These are phyloP conservation scores for Pseudogymnoascus verrucosus DNA, from an alignment of 2,329 filamentous ascomycete species.

Conservation along the genomic window DNA sequence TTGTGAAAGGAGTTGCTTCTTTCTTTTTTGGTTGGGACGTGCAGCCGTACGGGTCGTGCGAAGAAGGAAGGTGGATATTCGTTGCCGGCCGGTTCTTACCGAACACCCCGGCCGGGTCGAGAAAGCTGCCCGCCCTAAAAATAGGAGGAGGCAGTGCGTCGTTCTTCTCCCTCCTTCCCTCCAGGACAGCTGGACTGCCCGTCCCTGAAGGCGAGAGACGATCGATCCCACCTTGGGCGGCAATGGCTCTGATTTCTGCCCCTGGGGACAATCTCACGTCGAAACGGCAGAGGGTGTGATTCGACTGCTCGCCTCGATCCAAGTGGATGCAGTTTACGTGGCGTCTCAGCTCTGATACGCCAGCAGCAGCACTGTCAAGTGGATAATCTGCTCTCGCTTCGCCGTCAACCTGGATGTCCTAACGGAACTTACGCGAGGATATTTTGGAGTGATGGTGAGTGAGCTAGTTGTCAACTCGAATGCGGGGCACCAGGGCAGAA, in stretches of 20 bases:
- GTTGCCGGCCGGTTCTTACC: background rate
- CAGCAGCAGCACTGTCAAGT: background rate
- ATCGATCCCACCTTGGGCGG: background rate
- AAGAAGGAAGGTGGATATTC: background rate
- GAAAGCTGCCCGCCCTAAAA: background rate
- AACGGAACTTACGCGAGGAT: background rate
- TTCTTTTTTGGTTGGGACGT: background rate
- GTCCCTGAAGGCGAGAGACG: background rate
- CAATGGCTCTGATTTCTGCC: background rate
- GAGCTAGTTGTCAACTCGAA: background rate
- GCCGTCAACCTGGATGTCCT: background rate
- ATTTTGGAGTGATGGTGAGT: background rate
- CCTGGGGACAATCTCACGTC: background rate
- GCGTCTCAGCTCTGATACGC: background rate
- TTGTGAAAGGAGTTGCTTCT: conserved; percentile 5
- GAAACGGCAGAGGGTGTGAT: background rate
- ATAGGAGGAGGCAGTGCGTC: background rate
- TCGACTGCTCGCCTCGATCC: background rate
- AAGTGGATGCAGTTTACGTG: background rate
- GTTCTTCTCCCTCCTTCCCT: background rate
- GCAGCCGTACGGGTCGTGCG: background rate
- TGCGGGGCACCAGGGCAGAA: background rate
- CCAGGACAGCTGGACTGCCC: background rate
- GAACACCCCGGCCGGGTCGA: background rate
- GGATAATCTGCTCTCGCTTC: background rate